Conservation (phyloP, 345 rosid genomes). For the Hypericum perforatum region DNA sequence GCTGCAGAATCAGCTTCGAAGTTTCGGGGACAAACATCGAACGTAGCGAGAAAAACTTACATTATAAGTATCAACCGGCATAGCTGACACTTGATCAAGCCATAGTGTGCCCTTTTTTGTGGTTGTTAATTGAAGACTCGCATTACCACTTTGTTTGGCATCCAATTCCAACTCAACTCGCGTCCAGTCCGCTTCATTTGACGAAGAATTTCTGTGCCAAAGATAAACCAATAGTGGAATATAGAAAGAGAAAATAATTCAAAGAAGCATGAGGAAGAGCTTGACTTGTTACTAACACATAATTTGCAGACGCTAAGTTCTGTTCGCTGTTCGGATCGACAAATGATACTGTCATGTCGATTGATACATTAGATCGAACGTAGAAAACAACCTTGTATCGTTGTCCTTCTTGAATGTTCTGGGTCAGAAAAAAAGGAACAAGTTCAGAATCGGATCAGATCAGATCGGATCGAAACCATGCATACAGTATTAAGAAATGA, state of each 20-base stretch:
- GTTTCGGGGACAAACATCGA: too few relatives aligned
- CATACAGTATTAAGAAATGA: not conserved
- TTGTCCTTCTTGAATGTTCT: slow-evolving; percentile 80
- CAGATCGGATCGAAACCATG: not conserved
- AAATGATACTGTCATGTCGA: slow-evolving; percentile 55
- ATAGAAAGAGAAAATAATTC: slow-evolving; percentile 3
- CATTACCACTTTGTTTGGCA: slow-evolving; percentile 56
- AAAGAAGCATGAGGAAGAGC: not conserved
- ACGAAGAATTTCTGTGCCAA: slow-evolving; percentile 55
- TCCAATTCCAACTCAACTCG: slow-evolving; percentile 56
- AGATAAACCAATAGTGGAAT: not conserved
- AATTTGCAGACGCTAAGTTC: slow-evolving; percentile 54
- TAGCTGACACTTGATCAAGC: slow-evolving; percentile 95
- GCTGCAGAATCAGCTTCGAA: not conserved
- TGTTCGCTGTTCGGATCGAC: slow-evolving; percentile 48
- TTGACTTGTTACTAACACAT: slow-evolving; percentile 35
- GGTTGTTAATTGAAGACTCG: slow-evolving; percentile 77
- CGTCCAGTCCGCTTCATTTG: slow-evolving; percentile 68
- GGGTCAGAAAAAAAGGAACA: slow-evolving; percentile 3
- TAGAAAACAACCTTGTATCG: slow-evolving; percentile 59
- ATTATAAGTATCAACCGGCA: slow-evolving; percentile 81
- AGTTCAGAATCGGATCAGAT: not conserved
- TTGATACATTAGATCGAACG: slow-evolving; percentile 54
- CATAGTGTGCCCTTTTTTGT: slow-evolving; percentile 62
- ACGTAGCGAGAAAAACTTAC: slow-evolving; percentile 20